Percentiles rank a stretch among this genome's conserved stretches.
These are phyloP conservation scores for Hypoxylon subgilvum DNA, from an alignment of 495 filamentous ascomycete genomes.

Conservation along the genomic window DNA sequence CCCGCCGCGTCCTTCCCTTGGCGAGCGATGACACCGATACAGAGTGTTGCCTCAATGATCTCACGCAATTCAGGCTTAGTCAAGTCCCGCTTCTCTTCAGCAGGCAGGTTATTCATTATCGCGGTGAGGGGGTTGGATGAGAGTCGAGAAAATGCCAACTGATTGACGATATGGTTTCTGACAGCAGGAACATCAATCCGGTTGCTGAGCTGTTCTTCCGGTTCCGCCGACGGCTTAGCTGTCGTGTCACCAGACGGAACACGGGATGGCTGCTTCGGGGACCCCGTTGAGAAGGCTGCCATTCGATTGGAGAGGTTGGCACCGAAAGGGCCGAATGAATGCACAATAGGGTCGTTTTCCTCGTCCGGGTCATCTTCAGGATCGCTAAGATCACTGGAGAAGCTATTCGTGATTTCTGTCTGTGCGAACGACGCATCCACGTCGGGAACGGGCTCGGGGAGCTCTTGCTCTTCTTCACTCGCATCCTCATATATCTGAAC, in stretches of 20 bases:
- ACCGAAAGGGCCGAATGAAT: conserved; percentile 87
- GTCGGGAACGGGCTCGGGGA: conserved; percentile 28
- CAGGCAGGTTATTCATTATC: conserved; percentile 82
- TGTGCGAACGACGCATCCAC: conserved; percentile 39
- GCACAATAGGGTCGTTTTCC: conserved; percentile 89
- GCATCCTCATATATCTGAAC: conserved; percentile 67
- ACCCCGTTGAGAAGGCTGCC: conserved; percentile 70
- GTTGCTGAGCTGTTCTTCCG: conserved; percentile 29
- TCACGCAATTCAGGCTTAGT: conserved; percentile 67
- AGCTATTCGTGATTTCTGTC: conserved; percentile 50
- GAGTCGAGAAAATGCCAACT: conserved; percentile 92
- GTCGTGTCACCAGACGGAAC: conserved; percentile 36
- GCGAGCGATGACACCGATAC: conserved; percentile 84
- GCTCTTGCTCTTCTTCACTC: conserved; percentile 53
- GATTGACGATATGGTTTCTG: conserved; percentile 86
- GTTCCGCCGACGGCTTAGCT: conserved; percentile 36
- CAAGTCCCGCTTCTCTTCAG: conserved; percentile 62
- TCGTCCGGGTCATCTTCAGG: conserved; percentile 77
- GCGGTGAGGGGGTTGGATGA: conserved; percentile 91
- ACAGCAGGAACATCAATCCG: conserved; percentile 47
- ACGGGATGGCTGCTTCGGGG: conserved; percentile 56
- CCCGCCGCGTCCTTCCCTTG: conserved; percentile 97
- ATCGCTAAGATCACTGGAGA: conserved; percentile 67
- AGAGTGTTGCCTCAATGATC: conserved; percentile 73
- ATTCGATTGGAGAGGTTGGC: conserved; percentile 80